Base-by-base conservation (phyloP, 768 basidiomycete species). In the Artomyces pyxidatus region DNA sequence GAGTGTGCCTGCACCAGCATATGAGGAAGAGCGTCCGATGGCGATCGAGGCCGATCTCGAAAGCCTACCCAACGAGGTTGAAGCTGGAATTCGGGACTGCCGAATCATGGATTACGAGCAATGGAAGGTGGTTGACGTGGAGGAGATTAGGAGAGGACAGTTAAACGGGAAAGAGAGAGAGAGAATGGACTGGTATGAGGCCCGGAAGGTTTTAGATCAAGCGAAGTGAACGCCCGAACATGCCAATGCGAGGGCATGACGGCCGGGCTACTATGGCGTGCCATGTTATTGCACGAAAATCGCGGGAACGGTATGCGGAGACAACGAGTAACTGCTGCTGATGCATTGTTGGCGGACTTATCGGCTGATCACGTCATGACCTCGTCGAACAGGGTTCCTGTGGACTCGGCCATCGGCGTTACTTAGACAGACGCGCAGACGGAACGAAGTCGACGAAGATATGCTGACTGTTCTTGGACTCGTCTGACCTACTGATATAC, bases 91-190 rank as follows among this genome's bases (percentile, higher is more conserved):
- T 43, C 55, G 52, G 58, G 68, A 61, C 25, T 68, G 69, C 14
- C 37, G 60, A 7, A 75, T 91, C 3, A 77, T 80, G 1, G 70
- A 73, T 41, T 89, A 92, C 61, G 64, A 66, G 23, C 81, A 84
- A 51, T 97, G 93, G 94, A 77, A 77, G 65, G 62, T 53, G 58
- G 71, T 95, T 4, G 81, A 93, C 60, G 70, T 63, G 25, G 87
- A 85, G 60, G 95, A 96, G 67, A 59, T 75, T 30, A 68, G 71
- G 46, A 66, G 77, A 41, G 91, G 89, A 0, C 64, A 67, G 53
- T 59, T 48, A 26, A 46, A 66, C 17, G 81, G 78, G 0, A 90
- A 90, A 62, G 86, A 88, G 63, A 71, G 85, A 43, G 87, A 90
- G 68, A 69, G 88, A 47, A 84, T 90, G 79, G 61, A 54, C 1